A percentile compares a stretch with the other conserved stretches of the same genome.
Evolutionary conservation across 495 filamentous ascomycete genomes (phyloP).

Genomic region (Podospora conica): DNA sequence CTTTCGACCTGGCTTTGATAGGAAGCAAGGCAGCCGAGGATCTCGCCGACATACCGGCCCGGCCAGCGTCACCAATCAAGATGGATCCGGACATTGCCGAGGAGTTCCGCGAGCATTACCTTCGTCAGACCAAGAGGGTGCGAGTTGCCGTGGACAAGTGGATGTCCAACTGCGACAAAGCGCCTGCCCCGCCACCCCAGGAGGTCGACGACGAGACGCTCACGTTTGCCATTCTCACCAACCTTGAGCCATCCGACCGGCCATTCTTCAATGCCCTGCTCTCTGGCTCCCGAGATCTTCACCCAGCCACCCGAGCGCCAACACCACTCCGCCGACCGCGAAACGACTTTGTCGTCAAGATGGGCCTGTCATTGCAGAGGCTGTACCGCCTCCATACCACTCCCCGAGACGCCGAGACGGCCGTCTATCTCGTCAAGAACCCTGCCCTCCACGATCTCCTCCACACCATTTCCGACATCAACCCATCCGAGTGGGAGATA

Average conservation of each 20-base stretch:
- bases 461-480: slow-evolving; percentile 80
- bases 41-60: slow-evolving; percentile 36
- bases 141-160: slow-evolving; percentile 77
- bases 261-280: slow-evolving; percentile 73
- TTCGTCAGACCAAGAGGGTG: slow-evolving; percentile 81
- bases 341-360: slow-evolving; percentile 63
- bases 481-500: slow-evolving; percentile 89
- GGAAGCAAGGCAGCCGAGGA: slow-evolving; percentile 48
- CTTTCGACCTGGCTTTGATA: slow-evolving; percentile 66
- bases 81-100: slow-evolving; percentile 89
- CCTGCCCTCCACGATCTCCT: slow-evolving; percentile 77
- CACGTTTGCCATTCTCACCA: slow-evolving; percentile 86
- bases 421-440: slow-evolving; percentile 84
- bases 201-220: slow-evolving; percentile 91
- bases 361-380: slow-evolving; percentile 70
- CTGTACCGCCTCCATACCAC: slow-evolving; percentile 66
- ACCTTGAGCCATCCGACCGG: slow-evolving; percentile 67
- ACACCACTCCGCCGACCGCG: slow-evolving; percentile 52
- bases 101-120: slow-evolving; percentile 81
- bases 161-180: slow-evolving; percentile 70
- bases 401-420: slow-evolving; percentile 78
- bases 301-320: slow-evolving; percentile 48
- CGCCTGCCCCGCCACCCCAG: slow-evolving; percentile 63
- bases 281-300: slow-evolving; percentile 57
- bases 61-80: slow-evolving; percentile 63